These are phyloP conservation scores for Sugiyamaella sp. DNA, from an alignment of 1,139 yeast genomes.

Conservation along the genomic window DNA sequence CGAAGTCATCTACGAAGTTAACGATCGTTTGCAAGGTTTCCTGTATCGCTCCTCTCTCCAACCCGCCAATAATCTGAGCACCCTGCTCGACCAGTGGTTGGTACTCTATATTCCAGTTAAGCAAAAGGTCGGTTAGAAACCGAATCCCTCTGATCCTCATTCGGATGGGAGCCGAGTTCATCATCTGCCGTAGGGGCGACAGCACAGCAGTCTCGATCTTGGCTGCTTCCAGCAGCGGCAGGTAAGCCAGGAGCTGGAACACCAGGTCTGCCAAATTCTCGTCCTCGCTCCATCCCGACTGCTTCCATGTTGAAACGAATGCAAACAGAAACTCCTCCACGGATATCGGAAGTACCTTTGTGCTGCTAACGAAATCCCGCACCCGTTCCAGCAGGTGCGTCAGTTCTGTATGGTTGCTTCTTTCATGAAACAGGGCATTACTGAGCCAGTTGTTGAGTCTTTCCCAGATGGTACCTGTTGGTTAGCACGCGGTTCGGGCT, in stretches of 20 bases:
- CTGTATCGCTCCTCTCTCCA: slow-evolving; percentile 10
- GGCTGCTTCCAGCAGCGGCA: slow-evolving; percentile 28
- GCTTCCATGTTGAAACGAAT: slow-evolving; percentile 27
- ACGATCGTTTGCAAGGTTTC: slow-evolving; percentile 24
- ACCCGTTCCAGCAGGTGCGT: slow-evolving; percentile 25
- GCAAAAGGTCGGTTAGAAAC: slow-evolving; percentile 19
- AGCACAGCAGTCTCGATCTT: slow-evolving; percentile 22
- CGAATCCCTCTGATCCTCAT: slow-evolving; percentile 18
- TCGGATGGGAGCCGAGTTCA: slow-evolving; percentile 17
- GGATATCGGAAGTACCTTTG: slow-evolving; percentile 32
- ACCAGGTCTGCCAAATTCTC: slow-evolving; percentile 24
- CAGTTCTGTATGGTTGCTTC: slow-evolving; percentile 18
- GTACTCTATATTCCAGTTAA: slow-evolving; percentile 24
- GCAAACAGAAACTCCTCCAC: slow-evolving; percentile 31
- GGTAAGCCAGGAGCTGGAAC: slow-evolving; percentile 24
- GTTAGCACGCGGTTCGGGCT: background rate
- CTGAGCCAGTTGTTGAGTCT: slow-evolving; percentile 36
- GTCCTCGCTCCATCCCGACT: background rate
- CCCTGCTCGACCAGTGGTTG: slow-evolving; percentile 20
- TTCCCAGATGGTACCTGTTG: slow-evolving; percentile 30
- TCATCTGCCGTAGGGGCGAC: slow-evolving; percentile 23
- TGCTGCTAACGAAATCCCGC: slow-evolving; percentile 27
- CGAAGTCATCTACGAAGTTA: slow-evolving; percentile 30
- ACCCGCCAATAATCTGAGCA: slow-evolving; percentile 16
- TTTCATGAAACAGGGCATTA: slow-evolving; percentile 27